Percentiles rank a stretch among this genome's conserved stretches.
These are phyloP conservation scores for Phytophthora nicotianae DNA, from an alignment of 352 stramenopile species.

Conservation along the genomic window DNA sequence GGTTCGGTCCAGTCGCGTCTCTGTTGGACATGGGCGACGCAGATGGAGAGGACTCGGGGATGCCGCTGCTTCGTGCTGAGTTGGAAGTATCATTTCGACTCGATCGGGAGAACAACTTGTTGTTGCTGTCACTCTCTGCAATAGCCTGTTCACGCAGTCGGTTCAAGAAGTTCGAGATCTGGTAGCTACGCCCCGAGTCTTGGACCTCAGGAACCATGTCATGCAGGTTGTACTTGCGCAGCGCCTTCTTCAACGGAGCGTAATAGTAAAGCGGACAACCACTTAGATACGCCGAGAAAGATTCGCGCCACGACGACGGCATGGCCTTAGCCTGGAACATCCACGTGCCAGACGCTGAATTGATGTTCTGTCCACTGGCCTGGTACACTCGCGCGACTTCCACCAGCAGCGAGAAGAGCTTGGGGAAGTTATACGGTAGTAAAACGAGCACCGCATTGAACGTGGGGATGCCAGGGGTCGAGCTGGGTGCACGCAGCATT, in stretches of 20 bases:
- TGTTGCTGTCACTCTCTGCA: slow-evolving; percentile 76
- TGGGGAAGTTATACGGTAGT: slow-evolving; percentile 90
- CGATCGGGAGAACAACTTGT: slow-evolving; percentile 68
- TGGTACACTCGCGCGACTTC: slow-evolving; percentile 84
- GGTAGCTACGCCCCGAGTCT: slow-evolving; percentile 83
- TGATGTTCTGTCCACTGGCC: slow-evolving; percentile 80
- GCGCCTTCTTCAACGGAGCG: slow-evolving; percentile 76
- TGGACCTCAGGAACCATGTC: slow-evolving; percentile 87
- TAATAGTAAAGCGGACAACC: slow-evolving; percentile 86
- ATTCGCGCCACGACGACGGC: slow-evolving; percentile 85
- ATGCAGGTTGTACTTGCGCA: slow-evolving; percentile 89
- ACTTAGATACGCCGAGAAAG: slow-evolving; percentile 80
- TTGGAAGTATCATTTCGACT: slow-evolving; percentile 32
- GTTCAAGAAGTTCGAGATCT: slow-evolving; percentile 81
- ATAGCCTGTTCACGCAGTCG: slow-evolving; percentile 77
- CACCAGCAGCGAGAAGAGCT: slow-evolving; percentile 82
- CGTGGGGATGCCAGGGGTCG: slow-evolving; percentile 32
- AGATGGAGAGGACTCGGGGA: slow-evolving; percentile 47
- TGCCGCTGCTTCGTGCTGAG: slow-evolving; percentile 20
- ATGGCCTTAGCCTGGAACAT: slow-evolving; percentile 89
- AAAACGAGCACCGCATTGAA: slow-evolving; percentile 72
- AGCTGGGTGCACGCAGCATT: slow-evolving; percentile 56
- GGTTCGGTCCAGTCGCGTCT: slow-evolving; percentile 29
- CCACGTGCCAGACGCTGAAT: slow-evolving; percentile 65
- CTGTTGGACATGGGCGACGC: slow-evolving; percentile 37